Percentiles rank a stretch among this genome's conserved stretches.
Evolutionary conservation across 768 basidiomycete species (phyloP).

Genomic region (Panus rudis): DNA sequence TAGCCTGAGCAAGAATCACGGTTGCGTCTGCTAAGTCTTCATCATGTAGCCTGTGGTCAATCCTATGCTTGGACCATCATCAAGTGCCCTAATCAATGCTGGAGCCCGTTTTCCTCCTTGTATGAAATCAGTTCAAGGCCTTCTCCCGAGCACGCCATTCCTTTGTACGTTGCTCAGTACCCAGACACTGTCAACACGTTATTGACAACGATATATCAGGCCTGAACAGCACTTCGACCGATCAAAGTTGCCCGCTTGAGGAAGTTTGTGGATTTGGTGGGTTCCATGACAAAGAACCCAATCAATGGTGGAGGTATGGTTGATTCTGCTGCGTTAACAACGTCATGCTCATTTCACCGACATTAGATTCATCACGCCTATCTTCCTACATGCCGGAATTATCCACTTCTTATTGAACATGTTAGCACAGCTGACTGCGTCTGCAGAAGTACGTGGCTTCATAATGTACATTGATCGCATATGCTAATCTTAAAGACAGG

Average conservation of each 20-base stretch:
- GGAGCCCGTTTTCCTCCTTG: conserved; percentile 93
- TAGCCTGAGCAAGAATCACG: background rate
- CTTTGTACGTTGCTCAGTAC: conserved; percentile 41
- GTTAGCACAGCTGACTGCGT: conserved; percentile 76
- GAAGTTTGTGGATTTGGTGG: conserved; percentile 89
- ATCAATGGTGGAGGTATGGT: conserved; percentile 50
- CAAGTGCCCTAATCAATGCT: conserved; percentile 73
- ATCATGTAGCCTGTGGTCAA: conserved; percentile 64
- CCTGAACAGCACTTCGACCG: conserved; percentile 77
- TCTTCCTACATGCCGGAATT: conserved; percentile 94
- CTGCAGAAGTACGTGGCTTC: conserved; percentile 53
- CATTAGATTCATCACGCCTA: conserved; percentile 66
- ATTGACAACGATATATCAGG: conserved; percentile 35
- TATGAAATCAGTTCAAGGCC: conserved; percentile 64
- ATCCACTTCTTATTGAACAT: conserved; percentile 90
- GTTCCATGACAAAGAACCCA: conserved; percentile 35
- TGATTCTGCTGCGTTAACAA: background rate
- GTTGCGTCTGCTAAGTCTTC: background rate
- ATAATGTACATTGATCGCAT: background rate
- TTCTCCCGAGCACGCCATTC: conserved; percentile 48
- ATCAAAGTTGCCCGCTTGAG: conserved; percentile 64
- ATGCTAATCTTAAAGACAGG: conserved; percentile 31
- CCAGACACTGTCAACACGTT: background rate
- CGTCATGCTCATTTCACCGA: background rate
- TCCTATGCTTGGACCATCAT: conserved; percentile 87